These are phyloP conservation scores for Xylariaceae sp. DNA, from an alignment of 2,329 filamentous ascomycete species.

Conservation along the genomic window DNA sequence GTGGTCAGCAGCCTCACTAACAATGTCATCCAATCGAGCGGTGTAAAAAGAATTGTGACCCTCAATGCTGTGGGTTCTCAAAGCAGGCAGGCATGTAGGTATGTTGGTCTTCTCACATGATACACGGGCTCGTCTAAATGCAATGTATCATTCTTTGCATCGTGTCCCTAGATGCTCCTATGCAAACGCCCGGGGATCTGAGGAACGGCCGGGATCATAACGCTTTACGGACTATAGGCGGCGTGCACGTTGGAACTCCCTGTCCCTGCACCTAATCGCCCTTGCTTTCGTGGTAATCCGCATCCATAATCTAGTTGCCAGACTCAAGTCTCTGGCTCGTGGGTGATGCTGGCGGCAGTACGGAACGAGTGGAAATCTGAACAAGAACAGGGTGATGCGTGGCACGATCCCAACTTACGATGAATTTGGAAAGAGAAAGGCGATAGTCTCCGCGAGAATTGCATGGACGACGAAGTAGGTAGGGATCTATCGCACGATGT, in stretches of 20 bases:
- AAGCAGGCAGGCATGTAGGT: neutral
- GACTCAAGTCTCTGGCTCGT: neutral
- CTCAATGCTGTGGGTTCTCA: neutral
- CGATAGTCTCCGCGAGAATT: neutral
- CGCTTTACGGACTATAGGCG: neutral
- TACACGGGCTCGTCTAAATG: slow-evolving; percentile 12
- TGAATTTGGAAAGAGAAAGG: neutral
- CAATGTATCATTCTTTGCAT: slow-evolving; percentile 6
- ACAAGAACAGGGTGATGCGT: neutral
- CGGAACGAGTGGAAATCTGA: neutral
- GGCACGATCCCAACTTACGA: neutral
- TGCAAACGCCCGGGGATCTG: neutral
- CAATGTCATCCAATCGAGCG: slow-evolving; percentile 13
- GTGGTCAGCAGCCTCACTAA: slow-evolving; percentile 14
- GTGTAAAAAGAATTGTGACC: slow-evolving; percentile 16
- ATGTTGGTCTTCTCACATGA: slow-evolving; percentile 10
- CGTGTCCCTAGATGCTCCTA: neutral
- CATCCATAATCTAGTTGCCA: neutral
- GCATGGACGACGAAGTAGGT: neutral
- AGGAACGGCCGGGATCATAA: neutral
- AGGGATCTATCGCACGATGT: neutral
- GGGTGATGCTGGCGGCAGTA: neutral
- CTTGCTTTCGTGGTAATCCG: neutral
- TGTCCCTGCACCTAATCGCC: too few species aligned
- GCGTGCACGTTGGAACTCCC: too few species aligned